Evolutionary conservation across 2,329 filamentous ascomycete species (phyloP).

Genomic region (Grosmannia huntii): DNA sequence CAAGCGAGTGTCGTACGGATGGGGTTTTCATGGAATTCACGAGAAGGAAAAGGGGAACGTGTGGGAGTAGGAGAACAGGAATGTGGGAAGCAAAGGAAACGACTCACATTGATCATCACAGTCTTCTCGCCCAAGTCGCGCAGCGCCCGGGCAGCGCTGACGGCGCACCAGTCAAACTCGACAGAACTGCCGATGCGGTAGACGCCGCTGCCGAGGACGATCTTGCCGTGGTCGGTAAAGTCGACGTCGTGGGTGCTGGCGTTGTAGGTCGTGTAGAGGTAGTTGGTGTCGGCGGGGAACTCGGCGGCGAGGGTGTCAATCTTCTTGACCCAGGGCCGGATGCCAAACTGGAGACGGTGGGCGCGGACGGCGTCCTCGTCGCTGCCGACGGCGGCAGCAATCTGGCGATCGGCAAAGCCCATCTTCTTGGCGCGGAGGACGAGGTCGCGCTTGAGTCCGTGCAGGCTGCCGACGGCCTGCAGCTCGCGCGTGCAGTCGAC

Average conservation of each 20-base stretch:
- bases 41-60: no score
- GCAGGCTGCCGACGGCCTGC: conserved; percentile 69
- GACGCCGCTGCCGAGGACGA: conserved; percentile 87
- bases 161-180: conserved; percentile 97
- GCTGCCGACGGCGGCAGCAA: conserved; percentile 71
- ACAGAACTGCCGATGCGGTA: conserved; percentile 97
- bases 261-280: conserved; percentile 96
- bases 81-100: no score
- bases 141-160: conserved; percentile 75
- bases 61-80: no score
- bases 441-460: conserved; percentile 77
- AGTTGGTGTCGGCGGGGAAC: conserved; percentile 91
- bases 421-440: conserved; percentile 90
- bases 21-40: no score
- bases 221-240: conserved; percentile 81
- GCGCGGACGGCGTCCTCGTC: conserved; percentile 85
- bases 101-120: conserved; percentile 95
- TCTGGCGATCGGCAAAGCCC: conserved; percentile 95
- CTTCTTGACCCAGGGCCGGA: conserved; percentile 94
- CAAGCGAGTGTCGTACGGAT: no score
- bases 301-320: conserved; percentile 96
- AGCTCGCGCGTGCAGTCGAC: conserved; percentile 82
- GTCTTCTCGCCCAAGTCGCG: conserved; percentile 89
- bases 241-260: conserved; percentile 84
- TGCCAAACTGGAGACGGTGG: conserved; percentile 70